Conservation (phyloP, 2,329 filamentous ascomycete genomes). For the Gliomastix tumulicola region DNA sequence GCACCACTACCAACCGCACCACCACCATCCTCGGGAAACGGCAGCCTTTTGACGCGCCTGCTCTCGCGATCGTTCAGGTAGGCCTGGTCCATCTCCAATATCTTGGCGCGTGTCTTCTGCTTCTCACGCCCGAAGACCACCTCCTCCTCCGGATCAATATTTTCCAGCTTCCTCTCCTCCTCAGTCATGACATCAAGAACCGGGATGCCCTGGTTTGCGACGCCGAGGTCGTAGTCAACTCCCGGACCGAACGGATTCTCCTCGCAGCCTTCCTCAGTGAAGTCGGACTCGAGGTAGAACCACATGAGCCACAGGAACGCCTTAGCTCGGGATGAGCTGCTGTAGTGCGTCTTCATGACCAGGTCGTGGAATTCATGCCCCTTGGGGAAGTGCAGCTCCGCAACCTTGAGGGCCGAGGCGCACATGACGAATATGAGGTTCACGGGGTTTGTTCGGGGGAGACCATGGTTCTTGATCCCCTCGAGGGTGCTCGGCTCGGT, state of each 20-base stretch:
- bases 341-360: slow-evolving; percentile 82
- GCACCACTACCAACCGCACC: no score
- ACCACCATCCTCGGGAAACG: slow-evolving; percentile 40
- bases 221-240: slow-evolving; percentile 56
- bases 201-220: slow-evolving; percentile 65
- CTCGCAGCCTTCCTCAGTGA: slow-evolving; percentile 77
- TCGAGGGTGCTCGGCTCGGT: slow-evolving; percentile 77
- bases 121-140: slow-evolving; percentile 65
- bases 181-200: slow-evolving; percentile 56
- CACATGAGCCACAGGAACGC: slow-evolving; percentile 98
- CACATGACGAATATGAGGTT: slow-evolving; percentile 95
- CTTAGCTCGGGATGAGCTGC: slow-evolving; percentile 72
- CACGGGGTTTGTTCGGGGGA: slow-evolving; percentile 86
- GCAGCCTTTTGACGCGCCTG: slow-evolving; percentile 42
- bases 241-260: slow-evolving; percentile 84
- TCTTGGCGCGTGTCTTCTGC: slow-evolving; percentile 66
- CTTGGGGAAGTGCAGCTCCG: slow-evolving; percentile 82
- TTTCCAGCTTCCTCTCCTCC: slow-evolving; percentile 53
- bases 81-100: slow-evolving; percentile 68
- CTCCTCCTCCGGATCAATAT: slow-evolving; percentile 67
- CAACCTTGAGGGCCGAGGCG: slow-evolving; percentile 82
- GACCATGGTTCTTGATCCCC: slow-evolving; percentile 60
- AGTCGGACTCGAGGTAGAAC: slow-evolving; percentile 97
- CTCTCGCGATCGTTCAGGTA: slow-evolving; percentile 56
- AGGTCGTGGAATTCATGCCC: slow-evolving; percentile 91